Base-by-base conservation (phyloP, 2,329 filamentous ascomycete species). In the Arthrobotrys entomopaga region DNA sequence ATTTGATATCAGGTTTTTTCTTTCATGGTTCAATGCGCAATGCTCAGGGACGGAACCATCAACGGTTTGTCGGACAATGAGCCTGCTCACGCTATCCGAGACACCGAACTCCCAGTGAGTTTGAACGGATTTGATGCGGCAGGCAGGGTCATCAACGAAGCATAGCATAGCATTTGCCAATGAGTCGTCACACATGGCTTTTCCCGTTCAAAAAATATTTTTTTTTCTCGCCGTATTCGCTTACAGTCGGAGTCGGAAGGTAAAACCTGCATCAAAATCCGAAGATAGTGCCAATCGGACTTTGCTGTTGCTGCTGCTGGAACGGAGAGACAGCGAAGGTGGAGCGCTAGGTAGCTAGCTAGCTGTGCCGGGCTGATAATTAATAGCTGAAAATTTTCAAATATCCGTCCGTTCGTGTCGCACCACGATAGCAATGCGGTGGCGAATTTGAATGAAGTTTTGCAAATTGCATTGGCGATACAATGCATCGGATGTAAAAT, bases 381-480 rank as follows among this genome's bases (percentile, higher is more conserved):
- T 69, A 11, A 48, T 11, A 11, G 10, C 40, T 10, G 20, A 48
- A 48, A 48, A 48, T 54, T 53, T 43, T 63, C 50, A 24, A 20
- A 34, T 34, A 34, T 48, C 48, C 49, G 49, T 67, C 53, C 8
- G 52, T 66, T 46, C 42, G 29, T 61, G 65, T 69, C 65, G 65
- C 65, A 69, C 65, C 65, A 69, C 65, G 57, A 67, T 60, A 48
- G 56, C 65, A 69, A 69, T 60, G 56, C 57, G 65, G 65, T 69
- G 65, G 65, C 65, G 65, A 69, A 61, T 61, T 34, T 50, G 7
- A 38, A 61, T 56, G 38, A 61, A 69, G 38, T 49, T 19, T 61
- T 49, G 40, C 29, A 40, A 22, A 60, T 19, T 34, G 5, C 29
- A 34, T 34, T 34, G 29, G 29, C 29, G 29, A 34, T 34, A 1